Evolutionary conservation across 495 filamentous ascomycete genomes (phyloP), one percentile per base, ranked within the genome.

Genomic region (Penicillium ochrochloron): DNA sequence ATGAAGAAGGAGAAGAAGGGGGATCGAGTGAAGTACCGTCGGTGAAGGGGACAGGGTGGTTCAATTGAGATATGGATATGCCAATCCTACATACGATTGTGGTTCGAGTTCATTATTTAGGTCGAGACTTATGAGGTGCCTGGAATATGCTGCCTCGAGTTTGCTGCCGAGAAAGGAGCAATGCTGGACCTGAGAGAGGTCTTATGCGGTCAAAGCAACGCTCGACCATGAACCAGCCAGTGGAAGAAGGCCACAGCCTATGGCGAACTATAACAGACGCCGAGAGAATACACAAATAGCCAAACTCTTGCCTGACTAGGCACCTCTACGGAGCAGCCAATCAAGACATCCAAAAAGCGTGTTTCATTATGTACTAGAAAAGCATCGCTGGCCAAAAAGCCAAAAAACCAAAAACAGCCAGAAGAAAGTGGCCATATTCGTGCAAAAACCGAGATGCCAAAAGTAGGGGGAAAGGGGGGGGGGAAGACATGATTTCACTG

Each of bases 1-100:
- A 78, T 84, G 77, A 89, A 88, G 77, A 76, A 84, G 69, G 86
- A 88, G 76, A 88, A 87, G 71, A 76, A 85, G 48, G 84, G 85
- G 15, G 83, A 80, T 12, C 75, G 75, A 37, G 66, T 80, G 51
- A 77, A 82, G 69, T 78, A 83, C 63, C 82, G 34, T 55, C 21
- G 55, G 42, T 56, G 39, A 56, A 52, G 33, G 8, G 29, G 3
- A 4, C 35, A 41, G 25, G 55, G 5, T 29, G 44, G 31, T 31
- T 31, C 1, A 34, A 33, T 52, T 10, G 23, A 8, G 48, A 31
- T 27, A 52, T 42, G 39, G 19, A 21, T 7, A 52, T 60, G 42
- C 15, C 42, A 60, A 8, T 35, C 6, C 42, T 48, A 48, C 19
- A 23, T 23, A 21, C 9, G 42, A 19, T 7, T 23, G 42, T 19